phyloP scores from a whole-genome alignment of 352 stramenopile genomes.

The Pythium oligandrum region DNA sequence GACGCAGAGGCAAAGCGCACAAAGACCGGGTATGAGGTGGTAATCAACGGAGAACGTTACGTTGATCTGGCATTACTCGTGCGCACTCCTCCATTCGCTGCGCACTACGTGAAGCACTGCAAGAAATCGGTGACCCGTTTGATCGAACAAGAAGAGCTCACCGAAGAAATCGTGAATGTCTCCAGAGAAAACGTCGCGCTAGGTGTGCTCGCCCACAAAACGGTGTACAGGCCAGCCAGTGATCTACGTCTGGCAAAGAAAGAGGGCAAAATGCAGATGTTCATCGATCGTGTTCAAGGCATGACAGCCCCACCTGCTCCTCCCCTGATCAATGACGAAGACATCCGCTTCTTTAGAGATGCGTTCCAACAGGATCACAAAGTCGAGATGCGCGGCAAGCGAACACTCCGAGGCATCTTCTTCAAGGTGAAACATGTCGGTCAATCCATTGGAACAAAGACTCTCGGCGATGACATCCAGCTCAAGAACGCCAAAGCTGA shows the following conservation, averaged over 20 bases:
- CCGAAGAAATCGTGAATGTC: constrained; percentile 2
- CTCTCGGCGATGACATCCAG: constrained; percentile 3
- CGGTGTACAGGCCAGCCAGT: neutral
- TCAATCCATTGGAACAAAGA: neutral
- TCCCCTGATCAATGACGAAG: neutral
- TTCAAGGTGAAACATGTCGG: constrained; percentile 1
- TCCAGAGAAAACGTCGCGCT: neutral
- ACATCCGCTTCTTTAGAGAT: constrained; percentile 4
- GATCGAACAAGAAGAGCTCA: neutral
- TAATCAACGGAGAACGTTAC: constrained; percentile 2
- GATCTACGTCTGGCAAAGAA: constrained; percentile 4
- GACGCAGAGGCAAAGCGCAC: constrained; percentile 1
- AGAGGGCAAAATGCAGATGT: constrained; percentile 2
- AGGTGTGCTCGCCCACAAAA: neutral
- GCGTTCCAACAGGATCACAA: neutral
- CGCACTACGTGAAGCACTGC: constrained; percentile 6
- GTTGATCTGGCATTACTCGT: constrained; percentile 1
- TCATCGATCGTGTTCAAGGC: constrained; percentile 4
- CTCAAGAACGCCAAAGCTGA: neutral
- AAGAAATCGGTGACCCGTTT: constrained; percentile 2
- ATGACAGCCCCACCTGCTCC: neutral
- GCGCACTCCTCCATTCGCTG: neutral
- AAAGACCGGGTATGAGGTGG: constrained; percentile 4
- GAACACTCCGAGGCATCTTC: neutral
- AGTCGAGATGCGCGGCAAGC: constrained; percentile 7